Evolutionary conservation across 805 yeast species (phyloP).

Genomic region (Candida xiaguanensis): DNA sequence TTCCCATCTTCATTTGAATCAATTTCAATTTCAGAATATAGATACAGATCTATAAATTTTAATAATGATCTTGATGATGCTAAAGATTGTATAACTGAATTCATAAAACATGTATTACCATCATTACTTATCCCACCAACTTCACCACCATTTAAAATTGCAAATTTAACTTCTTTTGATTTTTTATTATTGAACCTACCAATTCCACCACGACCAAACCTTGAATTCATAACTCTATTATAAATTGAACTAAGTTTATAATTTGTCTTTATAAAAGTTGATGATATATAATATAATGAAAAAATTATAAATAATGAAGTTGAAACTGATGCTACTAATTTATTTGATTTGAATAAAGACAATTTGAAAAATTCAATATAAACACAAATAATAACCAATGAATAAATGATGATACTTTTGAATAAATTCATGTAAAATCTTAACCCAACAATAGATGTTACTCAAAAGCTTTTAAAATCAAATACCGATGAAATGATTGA

Average conservation of each 20-base stretch:
- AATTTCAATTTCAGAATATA: slow-evolving; percentile 26
- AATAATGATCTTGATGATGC: slow-evolving; percentile 67
- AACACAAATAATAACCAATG: not conserved
- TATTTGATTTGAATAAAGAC: slow-evolving; percentile 7
- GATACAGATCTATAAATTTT: slow-evolving; percentile 48
- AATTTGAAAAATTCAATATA: slow-evolving; percentile 5
- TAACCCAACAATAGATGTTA: not conserved
- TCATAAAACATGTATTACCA: slow-evolving; percentile 95
- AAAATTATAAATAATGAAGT: slow-evolving; percentile 12
- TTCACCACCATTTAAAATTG: slow-evolving; percentile 61
- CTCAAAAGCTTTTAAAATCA: too few relatives aligned
- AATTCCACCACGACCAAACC: slow-evolving; percentile 7
- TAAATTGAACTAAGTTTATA: slow-evolving; percentile 11
- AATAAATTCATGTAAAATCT: slow-evolving; percentile 5
- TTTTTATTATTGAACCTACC: not conserved
- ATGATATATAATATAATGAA: slow-evolving; percentile 6
- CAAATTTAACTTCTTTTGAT: slow-evolving; percentile 29
- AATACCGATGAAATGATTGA: too few relatives aligned
- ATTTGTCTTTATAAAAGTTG: not conserved
- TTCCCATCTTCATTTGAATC: slow-evolving; percentile 5
- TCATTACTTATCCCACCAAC: slow-evolving; percentile 86
- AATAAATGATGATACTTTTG: slow-evolving; percentile 2
- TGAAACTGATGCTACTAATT: slow-evolving; percentile 10
- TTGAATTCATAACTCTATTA: slow-evolving; percentile 15
- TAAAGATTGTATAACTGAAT: slow-evolving; percentile 78